Evolutionary conservation across 208 protist species (phyloP).

Genomic region (Crithidia fasciculata): DNA sequence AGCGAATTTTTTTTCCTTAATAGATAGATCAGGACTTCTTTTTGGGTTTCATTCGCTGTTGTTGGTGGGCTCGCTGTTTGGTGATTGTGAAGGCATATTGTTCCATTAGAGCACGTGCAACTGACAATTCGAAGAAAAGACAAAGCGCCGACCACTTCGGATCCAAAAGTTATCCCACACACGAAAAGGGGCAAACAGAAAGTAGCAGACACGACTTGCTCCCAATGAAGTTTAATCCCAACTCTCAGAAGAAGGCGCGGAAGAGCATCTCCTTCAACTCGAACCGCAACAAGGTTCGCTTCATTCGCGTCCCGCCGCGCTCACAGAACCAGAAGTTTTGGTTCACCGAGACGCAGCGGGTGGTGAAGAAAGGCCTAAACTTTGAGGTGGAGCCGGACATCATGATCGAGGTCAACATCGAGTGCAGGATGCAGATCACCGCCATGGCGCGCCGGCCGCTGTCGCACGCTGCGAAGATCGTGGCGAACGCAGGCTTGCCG

Average conservation of each 20-base stretch:
- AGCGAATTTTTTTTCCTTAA: not conserved
- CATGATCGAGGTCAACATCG: conserved; percentile 63
- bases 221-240: conserved; percentile 15
- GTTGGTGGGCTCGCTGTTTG: too few species aligned
- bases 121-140: too few species aligned
- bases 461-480: not conserved
- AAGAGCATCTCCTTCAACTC: conserved; percentile 72
- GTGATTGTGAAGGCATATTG: too few species aligned
- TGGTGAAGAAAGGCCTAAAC: conserved; percentile 76
- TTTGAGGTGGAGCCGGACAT: conserved; percentile 82
- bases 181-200: too few species aligned
- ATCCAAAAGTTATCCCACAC: too few species aligned
- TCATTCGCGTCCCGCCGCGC: conserved; percentile 75
- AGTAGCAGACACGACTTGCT: not conserved
- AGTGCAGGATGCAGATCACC: conserved; percentile 76
- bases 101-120: too few species aligned
- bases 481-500: not conserved
- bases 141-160: too few species aligned
- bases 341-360: conserved; percentile 74
- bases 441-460: conserved; percentile 43
- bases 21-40: too few species aligned
- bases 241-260: conserved; percentile 16
- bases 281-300: conserved; percentile 68
- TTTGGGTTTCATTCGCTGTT: not conserved
- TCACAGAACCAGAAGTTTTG: conserved; percentile 80